Evolutionary conservation across 140 eudicot species (phyloP).

Genomic region (Senecio squalidus): DNA sequence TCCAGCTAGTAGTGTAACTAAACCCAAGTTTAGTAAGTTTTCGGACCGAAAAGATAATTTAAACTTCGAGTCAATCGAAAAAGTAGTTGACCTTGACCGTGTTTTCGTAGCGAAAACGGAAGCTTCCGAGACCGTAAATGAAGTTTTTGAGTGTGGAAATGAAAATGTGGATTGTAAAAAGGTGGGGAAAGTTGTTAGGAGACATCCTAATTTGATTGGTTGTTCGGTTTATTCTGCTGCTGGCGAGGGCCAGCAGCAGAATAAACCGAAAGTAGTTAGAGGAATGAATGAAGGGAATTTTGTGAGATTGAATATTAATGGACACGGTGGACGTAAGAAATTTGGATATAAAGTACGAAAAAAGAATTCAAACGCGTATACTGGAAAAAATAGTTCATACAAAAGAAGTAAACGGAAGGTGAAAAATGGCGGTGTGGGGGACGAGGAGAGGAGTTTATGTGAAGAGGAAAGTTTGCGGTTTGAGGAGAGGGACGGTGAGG

Average conservation of each 20-base stretch:
- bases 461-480: constrained; percentile 54
- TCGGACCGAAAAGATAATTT: constrained; percentile 22
- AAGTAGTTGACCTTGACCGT: constrained; percentile 19
- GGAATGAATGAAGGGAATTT: constrained; percentile 95
- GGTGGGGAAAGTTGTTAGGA: constrained; percentile 37
- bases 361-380: constrained; percentile 40
- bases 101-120: too few relatives aligned
- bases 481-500: constrained; percentile 29
- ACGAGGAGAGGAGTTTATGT: constrained; percentile 24
- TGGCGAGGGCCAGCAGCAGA: constrained; percentile 17
- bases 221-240: constrained; percentile 6
- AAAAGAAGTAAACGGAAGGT: constrained; percentile 34
- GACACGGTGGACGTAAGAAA: constrained; percentile 70
- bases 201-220: constrained; percentile 54
- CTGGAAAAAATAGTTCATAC: constrained; percentile 29
- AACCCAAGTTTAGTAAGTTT: too few relatives aligned
- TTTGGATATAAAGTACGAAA: constrained; percentile 44
- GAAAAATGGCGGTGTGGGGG: constrained; percentile 34
- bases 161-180: constrained; percentile 17
- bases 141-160: constrained; percentile 20
- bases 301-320: constrained; percentile 84
- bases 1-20: constrained; percentile 32
- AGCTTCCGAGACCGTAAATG: constrained; percentile 49
- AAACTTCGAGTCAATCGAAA: constrained; percentile 37
- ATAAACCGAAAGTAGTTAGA: constrained; percentile 36